Evolutionary conservation across 495 filamentous ascomycete species (phyloP), one percentile per base, ranked within the genome.

Genomic region (Xylaria longipes): DNA sequence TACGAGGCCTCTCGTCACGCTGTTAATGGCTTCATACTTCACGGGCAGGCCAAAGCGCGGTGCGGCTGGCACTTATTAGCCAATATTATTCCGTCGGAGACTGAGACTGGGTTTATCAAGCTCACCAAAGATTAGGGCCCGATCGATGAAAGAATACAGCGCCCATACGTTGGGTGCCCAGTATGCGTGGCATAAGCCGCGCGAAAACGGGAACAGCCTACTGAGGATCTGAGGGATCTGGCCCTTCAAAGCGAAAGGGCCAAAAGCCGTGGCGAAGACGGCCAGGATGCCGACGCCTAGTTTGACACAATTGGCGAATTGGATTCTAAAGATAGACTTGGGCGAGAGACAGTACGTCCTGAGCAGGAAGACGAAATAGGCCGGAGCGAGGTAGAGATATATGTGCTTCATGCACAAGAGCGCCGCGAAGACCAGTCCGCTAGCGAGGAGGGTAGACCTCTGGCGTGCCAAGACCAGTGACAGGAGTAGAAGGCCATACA

Each of bases 151-250:
- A 0, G 96, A 97, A 79, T 99, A 99, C 83, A 99, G 88, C 0
- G 96, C 94, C 96, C 96, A 99, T 12, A 97, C 84, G 74, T 99
- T 99, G 1, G 96, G 95, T 3, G 96, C 96, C 96, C 96, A 99
- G 80, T 99, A 99, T 0, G 96, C 96, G 83, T 99, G 96, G 78
- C 94, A 97, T 39, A 99, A 81, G 0, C 96, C 96, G 65, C 96
- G 84, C 1, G 94, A 95, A 79, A 99, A 99, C 5, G 96, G 96
- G 74, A 99, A 99, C 2, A 99, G 85, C 63, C 96, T 85, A 71
- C 89, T 89, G 57, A 97, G 80, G 43, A 99, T 82, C 80, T 99
- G 96, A n/a, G 90, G 84, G n/a, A 97, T 86, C 81, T 98, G 96
- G 8, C 88, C 89, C 89, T 90, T 93, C 71, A 92, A 87, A 41